phyloP scores from a whole-genome alignment of 345 rosid species.

The Pelargonium nanum region DNA sequence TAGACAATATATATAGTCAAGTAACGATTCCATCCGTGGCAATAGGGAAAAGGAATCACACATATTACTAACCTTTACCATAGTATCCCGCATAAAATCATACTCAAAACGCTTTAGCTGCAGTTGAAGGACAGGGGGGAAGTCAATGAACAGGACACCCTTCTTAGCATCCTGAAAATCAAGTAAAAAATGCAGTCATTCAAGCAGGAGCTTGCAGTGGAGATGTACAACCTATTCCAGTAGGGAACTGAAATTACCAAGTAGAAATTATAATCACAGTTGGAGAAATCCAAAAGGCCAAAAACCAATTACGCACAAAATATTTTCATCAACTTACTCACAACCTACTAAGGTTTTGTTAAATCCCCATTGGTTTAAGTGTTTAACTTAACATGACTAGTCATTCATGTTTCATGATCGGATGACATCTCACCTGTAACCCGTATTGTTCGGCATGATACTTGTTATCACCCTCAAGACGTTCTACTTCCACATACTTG shows the following conservation, averaged over 20 bases:
- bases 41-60: not conserved
- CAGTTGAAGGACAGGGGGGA: conserved; percentile 97
- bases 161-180: conserved; percentile 78
- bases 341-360: too few species aligned
- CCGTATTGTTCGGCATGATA: conserved; percentile 70
- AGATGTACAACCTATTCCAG: not conserved
- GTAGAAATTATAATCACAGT: not conserved
- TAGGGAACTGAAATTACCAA: not conserved
- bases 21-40: not conserved
- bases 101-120: conserved; percentile 92
- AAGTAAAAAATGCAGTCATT: not conserved
- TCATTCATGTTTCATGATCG: not conserved
- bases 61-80: conserved; percentile 70
- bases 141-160: conserved; percentile 82
- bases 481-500: conserved; percentile 73
- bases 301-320: conserved; percentile 1
- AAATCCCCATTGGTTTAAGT: too few species aligned
- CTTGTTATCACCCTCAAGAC: conserved; percentile 70
- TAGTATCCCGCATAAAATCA: conserved; percentile 85
- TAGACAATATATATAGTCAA: not conserved
- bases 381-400: not conserved
- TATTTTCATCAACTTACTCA: too few species aligned
- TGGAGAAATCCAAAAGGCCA: not conserved
- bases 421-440: conserved; percentile 43
- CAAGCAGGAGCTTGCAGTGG: not conserved